Evolutionary conservation across 2,329 filamentous ascomycete genomes (phyloP).

Genomic region (Volutella citrinella): DNA sequence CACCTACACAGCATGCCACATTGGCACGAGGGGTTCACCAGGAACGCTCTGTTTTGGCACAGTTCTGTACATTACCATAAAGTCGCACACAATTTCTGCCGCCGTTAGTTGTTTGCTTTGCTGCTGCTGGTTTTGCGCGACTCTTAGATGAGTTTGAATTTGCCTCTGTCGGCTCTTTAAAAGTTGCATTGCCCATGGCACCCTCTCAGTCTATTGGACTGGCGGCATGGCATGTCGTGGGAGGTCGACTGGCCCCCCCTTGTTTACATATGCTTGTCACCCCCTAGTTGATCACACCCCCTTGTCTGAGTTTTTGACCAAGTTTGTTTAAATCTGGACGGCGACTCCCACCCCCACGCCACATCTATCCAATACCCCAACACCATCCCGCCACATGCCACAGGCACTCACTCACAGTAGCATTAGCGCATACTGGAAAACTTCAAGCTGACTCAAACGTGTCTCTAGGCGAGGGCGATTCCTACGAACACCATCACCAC

Average conservation of each 20-base stretch:
- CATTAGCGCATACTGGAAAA: no score
- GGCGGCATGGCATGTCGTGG: constrained; percentile 8
- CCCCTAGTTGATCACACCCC: not conserved
- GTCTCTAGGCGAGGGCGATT: constrained; percentile 55
- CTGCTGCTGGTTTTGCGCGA: constrained; percentile 30
- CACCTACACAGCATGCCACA: constrained; percentile 27
- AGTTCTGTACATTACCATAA: constrained; percentile 56
- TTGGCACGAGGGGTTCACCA: constrained; percentile 37
- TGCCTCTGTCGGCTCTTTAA: constrained; percentile 31
- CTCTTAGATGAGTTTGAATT: constrained; percentile 37
- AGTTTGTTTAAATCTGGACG: constrained; percentile 10
- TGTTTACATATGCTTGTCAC: constrained; percentile 15
- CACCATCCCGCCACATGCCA: constrained; percentile 8
- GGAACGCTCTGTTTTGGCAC: constrained; percentile 32
- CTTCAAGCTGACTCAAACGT: no score
- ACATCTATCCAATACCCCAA: constrained; percentile 8
- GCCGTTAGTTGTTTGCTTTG: constrained; percentile 32
- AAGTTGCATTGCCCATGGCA: constrained; percentile 28
- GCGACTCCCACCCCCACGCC: constrained; percentile 1
- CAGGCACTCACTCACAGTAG: no score
- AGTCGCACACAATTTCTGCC: constrained; percentile 45
- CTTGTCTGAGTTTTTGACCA: constrained; percentile 9
- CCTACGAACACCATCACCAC: constrained; percentile 66
- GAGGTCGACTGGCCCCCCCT: constrained; percentile 9
- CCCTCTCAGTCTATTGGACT: constrained; percentile 17